Conservation (phyloP, 768 basidiomycete genomes). For the Amanita subjunquillea region DNA sequence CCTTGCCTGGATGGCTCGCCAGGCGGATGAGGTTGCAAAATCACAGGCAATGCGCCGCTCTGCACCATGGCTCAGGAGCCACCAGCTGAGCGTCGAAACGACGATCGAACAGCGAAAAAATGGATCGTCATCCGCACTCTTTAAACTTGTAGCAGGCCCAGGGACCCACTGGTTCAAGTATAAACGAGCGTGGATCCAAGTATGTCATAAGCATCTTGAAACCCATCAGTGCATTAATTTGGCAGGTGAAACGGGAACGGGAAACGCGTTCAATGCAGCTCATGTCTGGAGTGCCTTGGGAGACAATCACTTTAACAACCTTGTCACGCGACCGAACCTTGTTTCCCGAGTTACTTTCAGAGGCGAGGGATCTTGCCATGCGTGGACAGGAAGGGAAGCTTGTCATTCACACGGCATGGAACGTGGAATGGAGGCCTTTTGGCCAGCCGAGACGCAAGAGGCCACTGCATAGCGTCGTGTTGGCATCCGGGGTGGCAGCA, state of each 20-base stretch:
- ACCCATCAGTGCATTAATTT: constrained; percentile 7
- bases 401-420: constrained; percentile 95
- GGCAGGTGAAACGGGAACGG: constrained; percentile 86
- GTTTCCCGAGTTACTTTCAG: constrained; percentile 71
- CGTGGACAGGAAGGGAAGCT: constrained; percentile 85
- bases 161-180: constrained; percentile 92
- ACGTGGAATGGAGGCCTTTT: constrained; percentile 92
- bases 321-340: constrained; percentile 77
- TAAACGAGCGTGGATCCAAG: constrained; percentile 92
- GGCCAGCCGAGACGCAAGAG: constrained; percentile 85
- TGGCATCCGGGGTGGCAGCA: constrained; percentile 76
- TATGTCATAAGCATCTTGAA: constrained; percentile 18
- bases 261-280: constrained; percentile 88
- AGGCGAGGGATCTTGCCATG: constrained; percentile 87
- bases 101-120: constrained; percentile 82
- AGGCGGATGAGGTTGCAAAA: constrained; percentile 27
- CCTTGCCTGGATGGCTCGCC: constrained; percentile 87
- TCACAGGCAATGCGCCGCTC: constrained; percentile 17
- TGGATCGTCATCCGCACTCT: constrained; percentile 81
- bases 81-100: constrained; percentile 93
- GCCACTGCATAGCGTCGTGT: constrained; percentile 80
- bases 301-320: constrained; percentile 90
- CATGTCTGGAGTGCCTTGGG: constrained; percentile 92
- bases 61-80: constrained; percentile 57
- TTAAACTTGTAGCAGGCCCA: constrained; percentile 92